Percentiles rank a stretch among this genome's conserved stretches.
Evolutionary conservation across 441 rosid species (phyloP).

Genomic region (Theobroma grandiflorum): DNA sequence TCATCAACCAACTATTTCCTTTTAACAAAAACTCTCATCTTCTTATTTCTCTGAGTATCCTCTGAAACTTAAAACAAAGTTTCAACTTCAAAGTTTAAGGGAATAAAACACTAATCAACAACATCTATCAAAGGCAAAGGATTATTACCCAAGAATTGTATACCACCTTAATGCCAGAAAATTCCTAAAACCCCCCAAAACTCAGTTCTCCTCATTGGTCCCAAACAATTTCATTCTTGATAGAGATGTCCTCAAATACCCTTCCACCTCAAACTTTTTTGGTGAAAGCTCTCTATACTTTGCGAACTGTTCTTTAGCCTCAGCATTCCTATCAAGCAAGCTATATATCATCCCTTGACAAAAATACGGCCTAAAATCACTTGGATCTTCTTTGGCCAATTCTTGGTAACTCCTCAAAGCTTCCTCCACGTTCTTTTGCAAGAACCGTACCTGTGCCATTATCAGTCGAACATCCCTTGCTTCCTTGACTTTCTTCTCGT

Average conservation of each 20-base stretch:
- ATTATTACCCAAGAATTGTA: neutral
- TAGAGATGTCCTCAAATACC: slow-evolving; percentile 70
- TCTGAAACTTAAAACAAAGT: neutral
- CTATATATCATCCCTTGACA: slow-evolving; percentile 89
- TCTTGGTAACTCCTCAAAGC: slow-evolving; percentile 80
- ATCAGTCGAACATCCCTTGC: slow-evolving; percentile 82
- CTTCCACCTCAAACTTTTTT: slow-evolving; percentile 79
- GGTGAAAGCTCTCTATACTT: slow-evolving; percentile 84
- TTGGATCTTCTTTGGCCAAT: slow-evolving; percentile 73
- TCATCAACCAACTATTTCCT: neutral
- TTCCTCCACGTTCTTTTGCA: slow-evolving; percentile 87
- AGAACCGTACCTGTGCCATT: slow-evolving; percentile 83
- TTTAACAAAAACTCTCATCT: slow-evolving; percentile 3
- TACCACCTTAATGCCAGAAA: slow-evolving; percentile 28
- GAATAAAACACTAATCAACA: neutral
- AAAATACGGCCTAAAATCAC: slow-evolving; percentile 84
- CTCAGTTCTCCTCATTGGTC: slow-evolving; percentile 49
- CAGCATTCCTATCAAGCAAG: slow-evolving; percentile 73
- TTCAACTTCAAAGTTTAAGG: slow-evolving; percentile 12
- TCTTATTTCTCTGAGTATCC: slow-evolving; percentile 18
- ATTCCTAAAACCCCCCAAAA: neutral
- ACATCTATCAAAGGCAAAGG: neutral
- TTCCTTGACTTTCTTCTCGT: slow-evolving; percentile 68
- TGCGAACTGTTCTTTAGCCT: slow-evolving; percentile 81
- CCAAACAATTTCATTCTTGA: slow-evolving; percentile 84